These are phyloP conservation scores for Brassica balearica DNA, from an alignment of 441 rosid species.

Conservation along the genomic window DNA sequence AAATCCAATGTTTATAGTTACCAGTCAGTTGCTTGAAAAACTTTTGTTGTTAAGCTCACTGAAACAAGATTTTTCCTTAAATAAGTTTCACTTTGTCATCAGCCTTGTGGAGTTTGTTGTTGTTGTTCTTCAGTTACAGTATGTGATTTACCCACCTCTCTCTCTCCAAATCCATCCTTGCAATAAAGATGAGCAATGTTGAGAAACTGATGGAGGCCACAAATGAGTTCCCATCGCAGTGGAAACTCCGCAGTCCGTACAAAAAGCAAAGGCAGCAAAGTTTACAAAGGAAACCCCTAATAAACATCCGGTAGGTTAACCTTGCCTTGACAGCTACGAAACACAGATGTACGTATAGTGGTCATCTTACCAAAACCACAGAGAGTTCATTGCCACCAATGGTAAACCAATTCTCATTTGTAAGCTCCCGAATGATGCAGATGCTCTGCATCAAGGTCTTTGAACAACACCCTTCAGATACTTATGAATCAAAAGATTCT, in stretches of 20 bases:
- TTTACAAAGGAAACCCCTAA: not conserved
- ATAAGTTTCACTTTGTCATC: not conserved
- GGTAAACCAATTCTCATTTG: slow-evolving; percentile 62
- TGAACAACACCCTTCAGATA: slow-evolving; percentile 43
- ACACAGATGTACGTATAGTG: slow-evolving; percentile 47
- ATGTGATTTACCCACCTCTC: no score
- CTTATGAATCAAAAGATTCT: slow-evolving; percentile 35
- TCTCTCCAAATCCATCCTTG: not conserved
- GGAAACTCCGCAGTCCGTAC: not conserved
- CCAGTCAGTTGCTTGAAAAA: not conserved
- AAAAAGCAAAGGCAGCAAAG: not conserved
- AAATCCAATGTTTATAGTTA: not conserved
- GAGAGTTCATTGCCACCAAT: slow-evolving; percentile 73
- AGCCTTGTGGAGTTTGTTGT: not conserved
- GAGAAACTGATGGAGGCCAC: not conserved
- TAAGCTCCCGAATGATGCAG: slow-evolving; percentile 53
- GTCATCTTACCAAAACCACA: slow-evolving; percentile 73
- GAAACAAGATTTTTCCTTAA: not conserved
- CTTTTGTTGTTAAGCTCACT: not conserved
- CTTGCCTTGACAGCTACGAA: slow-evolving; percentile 81
- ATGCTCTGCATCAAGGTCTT: slow-evolving; percentile 37
- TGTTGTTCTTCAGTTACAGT: not conserved
- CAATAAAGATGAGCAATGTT: not conserved
- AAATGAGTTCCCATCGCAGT: not conserved
- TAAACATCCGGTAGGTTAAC: slow-evolving; percentile 42